phyloP scores from a whole-genome alignment of 2,329 filamentous ascomycete species.

The Gnomoniopsis smithogilvyi region DNA sequence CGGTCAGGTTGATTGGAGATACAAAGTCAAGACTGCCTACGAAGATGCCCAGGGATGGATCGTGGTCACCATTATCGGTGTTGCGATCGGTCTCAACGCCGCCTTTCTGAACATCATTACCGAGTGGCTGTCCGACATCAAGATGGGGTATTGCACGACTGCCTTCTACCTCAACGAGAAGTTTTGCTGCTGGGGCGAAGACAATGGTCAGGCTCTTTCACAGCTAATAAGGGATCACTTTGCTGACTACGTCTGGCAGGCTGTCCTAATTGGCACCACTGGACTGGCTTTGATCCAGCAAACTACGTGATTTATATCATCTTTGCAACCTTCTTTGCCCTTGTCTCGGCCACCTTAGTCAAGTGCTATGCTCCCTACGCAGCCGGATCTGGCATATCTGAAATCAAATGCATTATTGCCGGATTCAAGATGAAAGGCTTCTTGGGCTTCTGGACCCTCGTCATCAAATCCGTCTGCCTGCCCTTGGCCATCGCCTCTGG shows the following conservation, averaged over 20 bases:
- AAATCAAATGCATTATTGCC: conserved; percentile 99
- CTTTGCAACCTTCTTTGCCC: conserved; percentile 81
- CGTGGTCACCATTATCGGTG: conserved; percentile 88
- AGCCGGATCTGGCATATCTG: conserved; percentile 92
- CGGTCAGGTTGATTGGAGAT: conserved; percentile 71
- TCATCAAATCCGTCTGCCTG: conserved; percentile 91
- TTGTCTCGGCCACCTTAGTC: conserved; percentile 78
- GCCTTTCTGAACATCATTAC: conserved; percentile 93
- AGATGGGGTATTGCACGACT: conserved; percentile 91
- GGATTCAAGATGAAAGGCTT: conserved; percentile 99
- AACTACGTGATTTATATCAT: conserved; percentile 89
- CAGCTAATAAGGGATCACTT: background rate
- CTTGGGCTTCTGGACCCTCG: conserved; percentile 81
- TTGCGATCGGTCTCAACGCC: conserved; percentile 90
- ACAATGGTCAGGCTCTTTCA: conserved; percentile 58
- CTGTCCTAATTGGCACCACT: conserved; percentile 84
- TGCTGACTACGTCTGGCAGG: conserved; percentile 42
- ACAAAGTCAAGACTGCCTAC: conserved; percentile 80
- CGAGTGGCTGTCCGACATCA: conserved; percentile 95
- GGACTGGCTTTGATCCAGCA: conserved; percentile 72
- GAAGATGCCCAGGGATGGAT: conserved; percentile 98
- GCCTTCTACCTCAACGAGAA: conserved; percentile 96
- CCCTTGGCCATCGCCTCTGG: conserved; percentile 92
- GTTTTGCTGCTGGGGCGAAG: conserved; percentile 97
- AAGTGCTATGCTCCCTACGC: conserved; percentile 93